phyloP scores from a whole-genome alignment of 805 yeast species.

The Kluyveromyces wickerhamii region DNA sequence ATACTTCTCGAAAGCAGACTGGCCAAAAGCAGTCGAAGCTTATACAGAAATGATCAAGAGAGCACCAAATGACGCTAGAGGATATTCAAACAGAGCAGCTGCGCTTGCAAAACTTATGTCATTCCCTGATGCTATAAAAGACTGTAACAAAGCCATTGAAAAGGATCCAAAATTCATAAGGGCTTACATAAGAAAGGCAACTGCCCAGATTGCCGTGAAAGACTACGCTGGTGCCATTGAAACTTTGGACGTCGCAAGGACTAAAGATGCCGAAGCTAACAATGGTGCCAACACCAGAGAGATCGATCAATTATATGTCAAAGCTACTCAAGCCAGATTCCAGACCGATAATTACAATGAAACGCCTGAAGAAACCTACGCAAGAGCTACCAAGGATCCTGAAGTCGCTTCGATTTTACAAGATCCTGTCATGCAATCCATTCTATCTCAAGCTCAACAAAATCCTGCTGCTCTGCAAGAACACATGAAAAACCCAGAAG shows the following conservation, averaged over 20 bases:
- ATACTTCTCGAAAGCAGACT: constrained; percentile 79
- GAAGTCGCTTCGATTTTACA: constrained; percentile 82
- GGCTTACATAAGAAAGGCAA: constrained; percentile 96
- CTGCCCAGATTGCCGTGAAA: constrained; percentile 83
- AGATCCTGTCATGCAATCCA: constrained; percentile 95
- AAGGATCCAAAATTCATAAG: constrained; percentile 84
- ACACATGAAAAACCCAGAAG: constrained; percentile 95
- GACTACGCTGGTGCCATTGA: constrained; percentile 78
- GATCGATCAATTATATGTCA: constrained; percentile 72
- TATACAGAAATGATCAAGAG: constrained; percentile 95
- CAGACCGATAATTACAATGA: constrained; percentile 70
- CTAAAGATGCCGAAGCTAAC: constrained; percentile 55
- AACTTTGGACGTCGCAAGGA: constrained; percentile 72
- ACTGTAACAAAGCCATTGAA: constrained; percentile 83
- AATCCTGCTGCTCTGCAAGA: constrained; percentile 96
- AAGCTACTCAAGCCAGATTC: constrained; percentile 75
- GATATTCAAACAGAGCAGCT: constrained; percentile 97
- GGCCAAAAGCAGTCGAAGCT: constrained; percentile 94
- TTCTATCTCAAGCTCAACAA: constrained; percentile 85
- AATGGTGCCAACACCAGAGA: constrained; percentile 59
- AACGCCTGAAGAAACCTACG: constrained; percentile 90
- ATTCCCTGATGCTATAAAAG: constrained; percentile 92
- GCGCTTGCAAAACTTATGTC: constrained; percentile 90
- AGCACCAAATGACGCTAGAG: constrained; percentile 95
- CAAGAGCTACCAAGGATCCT: constrained; percentile 87